A percentile compares a stretch with the other conserved stretches of the same genome.
Conservation (phyloP, 164 flowering plant species). For the grape (Vitis vinifera) region ASM3070453v1 NC_081817.1:4244001-4244500, state of each 20-base stretch:
- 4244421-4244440: background rate
- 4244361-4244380: no score
- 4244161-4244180: constrained; percentile 15
- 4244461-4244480: no score
- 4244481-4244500: no score
- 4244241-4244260: constrained; percentile 22
- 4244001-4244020: constrained; percentile 28
- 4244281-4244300: constrained; percentile 17
- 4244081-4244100: constrained; percentile 25
- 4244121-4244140: constrained; percentile 29
- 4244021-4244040: constrained; percentile 35
- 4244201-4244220: constrained; percentile 27
- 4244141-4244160: constrained; percentile 12
- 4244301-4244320: constrained; percentile 24
- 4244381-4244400: no score
- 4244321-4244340: constrained; percentile 31
- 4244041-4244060: constrained; percentile 36
- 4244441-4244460: no score
- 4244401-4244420: constrained; percentile 27
- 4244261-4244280: constrained; percentile 20
- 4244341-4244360: constrained; percentile 1
- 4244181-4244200: background rate
- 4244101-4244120: background rate
- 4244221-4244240: constrained; percentile 41
- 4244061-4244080: constrained; percentile 46